Base-by-base conservation (phyloP, 331 rosid genomes). In the Malus hybrid region DNA sequence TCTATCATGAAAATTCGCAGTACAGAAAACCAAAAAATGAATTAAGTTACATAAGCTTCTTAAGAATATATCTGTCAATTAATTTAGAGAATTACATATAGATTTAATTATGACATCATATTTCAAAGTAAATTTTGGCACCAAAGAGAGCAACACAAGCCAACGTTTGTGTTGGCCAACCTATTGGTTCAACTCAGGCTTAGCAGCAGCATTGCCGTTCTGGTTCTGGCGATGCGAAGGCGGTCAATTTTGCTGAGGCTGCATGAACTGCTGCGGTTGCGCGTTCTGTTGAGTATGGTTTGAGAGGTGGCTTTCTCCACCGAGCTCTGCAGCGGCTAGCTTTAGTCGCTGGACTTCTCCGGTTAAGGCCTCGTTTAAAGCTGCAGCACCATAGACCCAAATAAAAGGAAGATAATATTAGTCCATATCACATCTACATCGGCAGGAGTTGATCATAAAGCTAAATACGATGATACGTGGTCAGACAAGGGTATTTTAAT, bases 321-420 rank as follows among this genome's bases (percentile, higher is more conserved):
- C 87, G 3, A 79, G 75, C 29, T 87, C 34, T 83, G 74, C 19
- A 46, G 78, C 75, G 66, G 87, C 63, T 73, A 84, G 87, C n/a
- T 81, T 87, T 70, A 67, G 42, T 83, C 79, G 86, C 44, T 67
- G 69, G n/a, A 79, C 96, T 77, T 92, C 97, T 6, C 91, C 88
- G 85, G 74, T 84, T 75, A 46, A 65, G 78, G 81, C 87, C 76
- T 90, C 97, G 12, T 90, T 92, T 77, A 92, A 70, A 75, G 97
- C 97, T 92, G 90, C 69, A 33, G 61, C 66, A 79, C 52, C 54
- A 79, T 48, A 75, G 34, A 27, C 73, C 61, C 52, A 12, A 42
- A 52, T 52, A 67, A 33, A 28, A 69, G 39, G 9, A n/a, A 44
- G 52, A 56, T 33, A 9, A 54, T 24, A 18, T 27, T 24, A 27